These are phyloP conservation scores for Raffaelea ambrosiae DNA, from an alignment of 2,329 filamentous ascomycete genomes.

Conservation along the genomic window DNA sequence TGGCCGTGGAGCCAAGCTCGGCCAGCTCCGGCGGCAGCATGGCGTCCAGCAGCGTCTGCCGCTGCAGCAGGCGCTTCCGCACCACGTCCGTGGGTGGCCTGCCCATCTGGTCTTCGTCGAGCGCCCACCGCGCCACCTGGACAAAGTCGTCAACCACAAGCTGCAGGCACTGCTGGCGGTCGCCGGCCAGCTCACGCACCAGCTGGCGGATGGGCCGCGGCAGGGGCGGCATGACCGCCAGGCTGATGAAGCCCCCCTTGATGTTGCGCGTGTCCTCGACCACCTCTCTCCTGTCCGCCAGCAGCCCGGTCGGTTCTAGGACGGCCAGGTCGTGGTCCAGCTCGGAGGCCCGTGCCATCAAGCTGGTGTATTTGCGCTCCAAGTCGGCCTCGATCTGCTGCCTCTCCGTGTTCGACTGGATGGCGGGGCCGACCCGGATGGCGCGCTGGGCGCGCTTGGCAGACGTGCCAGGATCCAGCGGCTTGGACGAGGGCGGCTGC, in stretches of 20 bases:
- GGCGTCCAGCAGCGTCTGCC: constrained; percentile 11
- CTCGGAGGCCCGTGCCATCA: constrained; percentile 5
- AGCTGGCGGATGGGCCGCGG: constrained; percentile 12
- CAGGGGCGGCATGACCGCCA: constrained; percentile 4
- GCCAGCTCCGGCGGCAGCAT: constrained; percentile 8
- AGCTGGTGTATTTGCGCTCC: neutral
- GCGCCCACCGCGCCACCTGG: constrained; percentile 9
- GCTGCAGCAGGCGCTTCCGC: constrained; percentile 7
- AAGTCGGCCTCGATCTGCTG: constrained; percentile 1
- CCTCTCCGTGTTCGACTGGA: neutral
- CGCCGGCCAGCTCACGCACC: constrained; percentile 6
- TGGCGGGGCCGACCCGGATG: neutral
- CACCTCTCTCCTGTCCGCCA: constrained; percentile 2
- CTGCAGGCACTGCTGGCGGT: constrained; percentile 5
- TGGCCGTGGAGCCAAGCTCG: constrained; percentile 7
- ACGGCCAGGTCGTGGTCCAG: constrained; percentile 9
- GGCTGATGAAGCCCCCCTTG: constrained; percentile 6
- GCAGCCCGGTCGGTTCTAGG: constrained; percentile 1
- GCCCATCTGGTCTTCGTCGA: constrained; percentile 2
- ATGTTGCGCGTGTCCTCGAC: constrained; percentile 6
- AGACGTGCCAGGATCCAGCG: too few relatives aligned
- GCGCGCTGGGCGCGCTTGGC: neutral
- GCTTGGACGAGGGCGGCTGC: too few relatives aligned
- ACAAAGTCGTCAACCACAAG: constrained; percentile 10
- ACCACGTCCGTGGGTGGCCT: constrained; percentile 5